Conservation (phyloP, 352 stramenopile genomes). For the Blastocystis sp. region DNA sequence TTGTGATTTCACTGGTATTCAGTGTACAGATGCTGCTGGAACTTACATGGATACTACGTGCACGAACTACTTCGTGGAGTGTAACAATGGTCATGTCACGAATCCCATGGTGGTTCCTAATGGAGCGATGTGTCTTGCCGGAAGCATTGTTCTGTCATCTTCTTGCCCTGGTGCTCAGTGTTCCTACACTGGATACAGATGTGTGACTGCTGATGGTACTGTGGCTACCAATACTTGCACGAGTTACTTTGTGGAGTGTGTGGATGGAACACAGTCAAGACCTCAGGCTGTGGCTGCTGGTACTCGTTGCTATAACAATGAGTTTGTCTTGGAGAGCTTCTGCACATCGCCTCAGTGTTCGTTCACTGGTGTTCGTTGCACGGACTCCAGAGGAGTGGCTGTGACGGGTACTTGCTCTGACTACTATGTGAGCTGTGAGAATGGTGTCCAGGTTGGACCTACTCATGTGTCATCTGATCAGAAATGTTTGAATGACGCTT, state of each 20-base stretch:
- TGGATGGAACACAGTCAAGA: conserved; percentile 20
- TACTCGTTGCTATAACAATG: conserved; percentile 37
- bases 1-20: conserved; percentile 59
- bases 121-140: conserved; percentile 39
- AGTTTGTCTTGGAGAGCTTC: conserved; percentile 6
- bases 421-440: conserved; percentile 3
- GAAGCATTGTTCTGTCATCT: conserved; percentile 12
- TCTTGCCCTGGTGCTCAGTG: conserved; percentile 20
- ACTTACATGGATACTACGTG: conserved; percentile 40
- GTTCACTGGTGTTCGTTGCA: conserved; percentile 20
- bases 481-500: conserved; percentile 24
- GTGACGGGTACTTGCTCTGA: conserved; percentile 4
- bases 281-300: conserved; percentile 17
- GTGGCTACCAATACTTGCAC: conserved; percentile 10
- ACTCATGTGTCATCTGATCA: background rate
- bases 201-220: background rate
- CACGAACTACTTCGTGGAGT: conserved; percentile 55
- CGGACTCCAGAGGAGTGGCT: background rate
- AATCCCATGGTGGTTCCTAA: conserved; percentile 31
- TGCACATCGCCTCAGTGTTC: conserved; percentile 53
- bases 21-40: conserved; percentile 45
- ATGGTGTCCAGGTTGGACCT: background rate
- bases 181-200: conserved; percentile 37
- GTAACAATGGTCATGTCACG: conserved; percentile 42
- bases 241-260: conserved; percentile 35